A percentile compares a stretch with the other conserved stretches of the same genome.
Evolutionary conservation across 306 rosid genomes (phyloP).

Genomic region (Rosa persica): DNA sequence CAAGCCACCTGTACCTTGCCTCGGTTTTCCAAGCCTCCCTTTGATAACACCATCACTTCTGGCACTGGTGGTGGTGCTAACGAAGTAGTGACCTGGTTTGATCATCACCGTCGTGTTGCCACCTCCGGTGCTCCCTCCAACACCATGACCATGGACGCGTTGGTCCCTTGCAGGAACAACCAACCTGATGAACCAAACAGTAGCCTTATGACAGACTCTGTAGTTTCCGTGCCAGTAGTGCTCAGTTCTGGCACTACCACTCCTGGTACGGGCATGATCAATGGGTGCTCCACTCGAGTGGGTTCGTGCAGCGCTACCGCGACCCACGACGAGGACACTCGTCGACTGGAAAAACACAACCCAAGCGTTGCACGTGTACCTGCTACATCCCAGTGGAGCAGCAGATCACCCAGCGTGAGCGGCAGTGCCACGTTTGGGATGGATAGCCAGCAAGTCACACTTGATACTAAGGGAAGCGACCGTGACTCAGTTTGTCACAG

Average conservation of each 20-base stretch:
- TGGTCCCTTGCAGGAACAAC: slow-evolving; percentile 68
- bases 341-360: slow-evolving; percentile 10
- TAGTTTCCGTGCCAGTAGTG: neutral
- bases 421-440: slow-evolving; percentile 53
- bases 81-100: slow-evolving; percentile 49
- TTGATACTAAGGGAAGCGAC: slow-evolving; percentile 57
- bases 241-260: neutral
- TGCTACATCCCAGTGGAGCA: slow-evolving; percentile 33
- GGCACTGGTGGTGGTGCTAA: neutral
- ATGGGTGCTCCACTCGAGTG: slow-evolving; percentile 33
- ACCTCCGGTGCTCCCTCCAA: slow-evolving; percentile 19
- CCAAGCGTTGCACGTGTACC: slow-evolving; percentile 32
- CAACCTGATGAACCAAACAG: slow-evolving; percentile 18
- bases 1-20: slow-evolving; percentile 53
- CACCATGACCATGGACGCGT: slow-evolving; percentile 56
- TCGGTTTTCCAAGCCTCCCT: slow-evolving; percentile 20
- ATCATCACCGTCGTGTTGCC: slow-evolving; percentile 20
- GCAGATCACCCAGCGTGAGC: slow-evolving; percentile 52
- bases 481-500: slow-evolving; percentile 85
- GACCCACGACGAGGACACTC: slow-evolving; percentile 12
- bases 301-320: slow-evolving; percentile 45
- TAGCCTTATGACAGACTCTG: slow-evolving; percentile 25
- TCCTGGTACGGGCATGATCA: neutral
- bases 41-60: neutral
- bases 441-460: slow-evolving; percentile 46